These are phyloP conservation scores for Crithidia fasciculata DNA, from an alignment of 208 protist species.

Conservation along the genomic window DNA sequence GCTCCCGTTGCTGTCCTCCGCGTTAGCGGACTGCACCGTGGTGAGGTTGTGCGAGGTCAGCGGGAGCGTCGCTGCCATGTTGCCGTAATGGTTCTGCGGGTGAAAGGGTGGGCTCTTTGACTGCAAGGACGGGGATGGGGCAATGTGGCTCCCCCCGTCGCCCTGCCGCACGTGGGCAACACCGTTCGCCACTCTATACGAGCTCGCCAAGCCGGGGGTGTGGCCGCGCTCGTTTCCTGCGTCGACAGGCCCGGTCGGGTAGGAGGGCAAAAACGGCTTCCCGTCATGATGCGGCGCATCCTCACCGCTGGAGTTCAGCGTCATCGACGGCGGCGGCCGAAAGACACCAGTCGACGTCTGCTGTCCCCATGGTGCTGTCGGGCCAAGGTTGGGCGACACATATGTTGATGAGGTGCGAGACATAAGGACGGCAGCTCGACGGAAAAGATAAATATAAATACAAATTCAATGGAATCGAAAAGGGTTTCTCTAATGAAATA, in stretches of 20 bases:
- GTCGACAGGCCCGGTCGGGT: conserved; percentile 10
- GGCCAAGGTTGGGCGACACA: conserved; percentile 66
- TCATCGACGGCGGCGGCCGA: conserved; percentile 52
- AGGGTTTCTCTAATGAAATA: not conserved
- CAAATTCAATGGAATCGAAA: not conserved
- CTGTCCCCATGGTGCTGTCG: conserved; percentile 64
- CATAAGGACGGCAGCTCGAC: conserved; percentile 6
- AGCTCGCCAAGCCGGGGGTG: not conserved
- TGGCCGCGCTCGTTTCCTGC: conserved; percentile 15
- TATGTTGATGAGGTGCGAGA: conserved; percentile 46
- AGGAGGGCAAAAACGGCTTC: conserved; percentile 8
- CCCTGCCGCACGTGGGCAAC: conserved; percentile 1
- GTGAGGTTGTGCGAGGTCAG: conserved; percentile 23
- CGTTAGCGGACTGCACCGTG: conserved; percentile 3
- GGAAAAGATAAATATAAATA: too few relatives aligned
- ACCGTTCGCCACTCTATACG: conserved; percentile 4
- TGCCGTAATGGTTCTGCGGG: conserved; percentile 28
- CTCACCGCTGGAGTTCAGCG: conserved; percentile 21
- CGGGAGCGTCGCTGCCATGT: conserved; percentile 17
- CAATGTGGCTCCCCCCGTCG: conserved; percentile 6
- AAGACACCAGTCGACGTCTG: conserved; percentile 75
- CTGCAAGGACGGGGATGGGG: conserved; percentile 17
- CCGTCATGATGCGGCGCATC: conserved; percentile 23
- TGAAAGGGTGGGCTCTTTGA: conserved; percentile 26
- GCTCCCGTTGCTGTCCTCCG: conserved; percentile 14